Percentiles rank a stretch among this genome's conserved stretches.
These are phyloP conservation scores for Talaromyces sp. DNA, from an alignment of 2,329 filamentous ascomycete genomes.

Conservation along the genomic window DNA sequence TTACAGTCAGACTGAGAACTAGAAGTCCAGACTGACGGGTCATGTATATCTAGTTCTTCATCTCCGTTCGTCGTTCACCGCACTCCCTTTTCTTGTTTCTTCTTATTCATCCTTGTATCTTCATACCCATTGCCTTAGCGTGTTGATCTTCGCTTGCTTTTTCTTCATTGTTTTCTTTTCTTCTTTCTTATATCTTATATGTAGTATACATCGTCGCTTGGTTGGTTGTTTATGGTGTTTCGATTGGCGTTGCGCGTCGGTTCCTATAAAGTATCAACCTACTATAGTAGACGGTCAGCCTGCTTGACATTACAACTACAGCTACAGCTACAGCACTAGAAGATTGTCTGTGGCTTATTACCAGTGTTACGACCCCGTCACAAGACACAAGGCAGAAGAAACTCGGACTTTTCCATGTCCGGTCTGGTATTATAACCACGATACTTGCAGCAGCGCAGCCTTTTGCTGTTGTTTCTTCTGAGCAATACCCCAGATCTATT, in stretches of 20 bases:
- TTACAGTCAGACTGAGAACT: conserved; percentile 7
- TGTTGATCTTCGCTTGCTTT: conserved; percentile 1
- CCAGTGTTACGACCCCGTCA: not conserved
- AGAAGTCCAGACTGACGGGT: conserved; percentile 3
- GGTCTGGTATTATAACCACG: not conserved
- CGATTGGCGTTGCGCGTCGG: conserved; percentile 14
- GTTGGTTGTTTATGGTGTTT: conserved; percentile 10
- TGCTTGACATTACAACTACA: conserved; percentile 2
- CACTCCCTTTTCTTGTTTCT: not conserved
- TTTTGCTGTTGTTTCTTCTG: not conserved
- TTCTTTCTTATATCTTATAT: conserved; percentile 1
- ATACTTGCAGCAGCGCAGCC: not conserved
- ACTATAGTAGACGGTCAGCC: not conserved
- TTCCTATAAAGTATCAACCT: conserved; percentile 4
- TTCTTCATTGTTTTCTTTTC: conserved; percentile 1
- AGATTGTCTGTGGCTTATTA: not conserved
- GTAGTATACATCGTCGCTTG: not conserved
- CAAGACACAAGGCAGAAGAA: conserved; percentile 1
- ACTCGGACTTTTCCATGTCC: conserved; percentile 13
- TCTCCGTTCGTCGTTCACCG: conserved; percentile 28
- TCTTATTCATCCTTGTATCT: conserved; percentile 9
- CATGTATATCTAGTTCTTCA: conserved; percentile 34
- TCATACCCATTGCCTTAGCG: not conserved
- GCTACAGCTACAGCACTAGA: conserved; percentile 5
- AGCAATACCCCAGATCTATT: not conserved